Conservation (phyloP, 345 rosid genomes). For the Reutealis trisperma region DNA sequence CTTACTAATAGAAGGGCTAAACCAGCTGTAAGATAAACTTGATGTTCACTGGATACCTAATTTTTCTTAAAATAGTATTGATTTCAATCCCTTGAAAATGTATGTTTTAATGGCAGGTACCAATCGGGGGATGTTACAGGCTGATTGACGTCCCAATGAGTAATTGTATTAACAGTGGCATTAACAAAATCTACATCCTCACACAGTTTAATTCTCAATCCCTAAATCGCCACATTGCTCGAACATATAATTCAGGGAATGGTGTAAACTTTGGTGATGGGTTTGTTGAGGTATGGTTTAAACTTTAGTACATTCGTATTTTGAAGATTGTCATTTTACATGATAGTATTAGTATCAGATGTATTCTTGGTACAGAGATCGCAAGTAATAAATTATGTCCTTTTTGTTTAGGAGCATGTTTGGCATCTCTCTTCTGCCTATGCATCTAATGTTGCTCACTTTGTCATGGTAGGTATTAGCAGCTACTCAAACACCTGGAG, state of each 20-base stretch:
- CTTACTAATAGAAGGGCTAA: constrained; percentile 70
- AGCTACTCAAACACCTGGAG: constrained; percentile 89
- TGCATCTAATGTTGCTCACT: constrained; percentile 13
- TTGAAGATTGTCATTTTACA: background rate
- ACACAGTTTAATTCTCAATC: constrained; percentile 90
- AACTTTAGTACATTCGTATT: background rate
- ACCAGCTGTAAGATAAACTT: constrained; percentile 66
- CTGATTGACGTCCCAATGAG: constrained; percentile 89
- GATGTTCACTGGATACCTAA: background rate
- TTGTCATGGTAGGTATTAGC: constrained; percentile 58
- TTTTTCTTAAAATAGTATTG: background rate
- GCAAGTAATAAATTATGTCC: background rate
- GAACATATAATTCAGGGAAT: constrained; percentile 66
- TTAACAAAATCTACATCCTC: constrained; percentile 83
- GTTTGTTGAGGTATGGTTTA: constrained; percentile 65
- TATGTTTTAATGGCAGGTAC: constrained; percentile 51
- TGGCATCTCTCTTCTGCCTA: constrained; percentile 1
- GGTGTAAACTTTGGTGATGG: constrained; percentile 76
- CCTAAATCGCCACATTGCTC: constrained; percentile 72
- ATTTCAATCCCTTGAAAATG: background rate
- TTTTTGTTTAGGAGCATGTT: background rate
- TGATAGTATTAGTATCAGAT: background rate
- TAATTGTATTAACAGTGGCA: constrained; percentile 84
- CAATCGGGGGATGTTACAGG: constrained; percentile 83
- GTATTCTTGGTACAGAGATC: background rate